Conservation (phyloP, 768 basidiomycete genomes). For the Mrakia gelida region DNA sequence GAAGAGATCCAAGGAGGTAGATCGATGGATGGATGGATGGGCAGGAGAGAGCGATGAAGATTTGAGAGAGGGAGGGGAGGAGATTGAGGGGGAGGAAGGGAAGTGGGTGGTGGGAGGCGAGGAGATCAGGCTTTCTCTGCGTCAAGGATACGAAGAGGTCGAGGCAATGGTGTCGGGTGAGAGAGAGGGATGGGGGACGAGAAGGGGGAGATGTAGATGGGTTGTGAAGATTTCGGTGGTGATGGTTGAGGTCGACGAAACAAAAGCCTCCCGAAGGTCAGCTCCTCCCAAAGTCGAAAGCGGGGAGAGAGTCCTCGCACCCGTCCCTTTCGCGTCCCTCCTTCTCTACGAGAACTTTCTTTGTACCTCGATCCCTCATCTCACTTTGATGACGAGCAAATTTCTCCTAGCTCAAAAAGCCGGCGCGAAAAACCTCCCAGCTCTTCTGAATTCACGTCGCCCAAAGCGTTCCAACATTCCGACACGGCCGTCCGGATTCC, state of each 20-base stretch:
- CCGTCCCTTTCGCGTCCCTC: too few relatives aligned
- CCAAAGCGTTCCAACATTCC: too few relatives aligned
- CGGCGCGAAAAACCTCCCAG: too few relatives aligned
- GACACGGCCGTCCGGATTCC: too few relatives aligned
- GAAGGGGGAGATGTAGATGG: background rate
- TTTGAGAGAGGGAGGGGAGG: background rate
- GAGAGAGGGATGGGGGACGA: background rate
- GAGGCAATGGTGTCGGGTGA: background rate
- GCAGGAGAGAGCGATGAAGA: background rate
- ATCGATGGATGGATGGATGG: constrained; percentile 2
- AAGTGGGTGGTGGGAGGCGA: background rate
- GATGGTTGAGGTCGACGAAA: background rate
- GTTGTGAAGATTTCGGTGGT: too few relatives aligned
- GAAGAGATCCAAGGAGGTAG: background rate
- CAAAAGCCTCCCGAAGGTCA: background rate
- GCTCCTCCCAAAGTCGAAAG: too few relatives aligned
- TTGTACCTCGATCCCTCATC: too few relatives aligned
- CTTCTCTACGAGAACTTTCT: too few relatives aligned
- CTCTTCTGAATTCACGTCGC: too few relatives aligned
- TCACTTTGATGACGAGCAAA: too few relatives aligned
- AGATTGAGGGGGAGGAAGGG: background rate
- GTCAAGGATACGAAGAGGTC: background rate
- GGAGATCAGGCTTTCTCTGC: background rate
- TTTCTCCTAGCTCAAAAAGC: too few relatives aligned
- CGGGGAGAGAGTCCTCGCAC: too few relatives aligned